These are phyloP conservation scores for Lantana camara DNA, from an alignment of 257 asterid species.

Conservation along the genomic window DNA sequence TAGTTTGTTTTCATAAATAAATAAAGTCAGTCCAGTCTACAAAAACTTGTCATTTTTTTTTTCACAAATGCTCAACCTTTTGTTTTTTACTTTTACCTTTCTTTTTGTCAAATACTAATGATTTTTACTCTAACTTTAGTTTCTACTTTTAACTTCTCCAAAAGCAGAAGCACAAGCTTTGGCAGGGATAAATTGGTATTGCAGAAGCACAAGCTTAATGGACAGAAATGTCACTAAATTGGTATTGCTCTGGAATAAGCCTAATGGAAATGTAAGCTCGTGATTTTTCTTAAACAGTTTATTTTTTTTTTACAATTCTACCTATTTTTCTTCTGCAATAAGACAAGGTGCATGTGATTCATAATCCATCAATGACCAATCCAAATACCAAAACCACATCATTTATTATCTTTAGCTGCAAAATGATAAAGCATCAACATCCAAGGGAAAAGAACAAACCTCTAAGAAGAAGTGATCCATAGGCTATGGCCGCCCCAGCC, in stretches of 20 bases:
- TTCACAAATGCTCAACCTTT: too few relatives aligned
- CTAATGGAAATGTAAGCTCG: conserved; percentile 4
- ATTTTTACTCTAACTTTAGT: too few relatives aligned
- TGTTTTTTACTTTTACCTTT: too few relatives aligned
- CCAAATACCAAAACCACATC: conserved; percentile 12
- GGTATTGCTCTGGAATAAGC: neutral
- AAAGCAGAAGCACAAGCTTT: too few relatives aligned
- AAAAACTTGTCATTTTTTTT: too few relatives aligned
- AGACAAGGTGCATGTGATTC: neutral
- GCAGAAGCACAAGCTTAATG: neutral
- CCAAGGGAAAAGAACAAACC: conserved; percentile 40
- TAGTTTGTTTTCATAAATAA: too few relatives aligned
- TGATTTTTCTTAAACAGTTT: neutral
- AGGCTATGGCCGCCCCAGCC: conserved; percentile 89
- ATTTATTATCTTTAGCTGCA: conserved; percentile 7
- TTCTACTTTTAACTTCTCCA: too few relatives aligned
- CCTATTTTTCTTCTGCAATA: neutral
- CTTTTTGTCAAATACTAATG: too few relatives aligned
- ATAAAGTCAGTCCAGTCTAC: too few relatives aligned
- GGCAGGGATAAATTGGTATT: too few relatives aligned
- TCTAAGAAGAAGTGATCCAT: conserved; percentile 86
- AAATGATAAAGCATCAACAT: neutral
- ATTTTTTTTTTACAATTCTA: too few relatives aligned
- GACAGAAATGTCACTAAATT: conserved; percentile 4
- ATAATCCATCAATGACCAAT: neutral